These are phyloP conservation scores for Turnera subulata DNA, from an alignment of 345 rosid species.

Conservation along the genomic window DNA sequence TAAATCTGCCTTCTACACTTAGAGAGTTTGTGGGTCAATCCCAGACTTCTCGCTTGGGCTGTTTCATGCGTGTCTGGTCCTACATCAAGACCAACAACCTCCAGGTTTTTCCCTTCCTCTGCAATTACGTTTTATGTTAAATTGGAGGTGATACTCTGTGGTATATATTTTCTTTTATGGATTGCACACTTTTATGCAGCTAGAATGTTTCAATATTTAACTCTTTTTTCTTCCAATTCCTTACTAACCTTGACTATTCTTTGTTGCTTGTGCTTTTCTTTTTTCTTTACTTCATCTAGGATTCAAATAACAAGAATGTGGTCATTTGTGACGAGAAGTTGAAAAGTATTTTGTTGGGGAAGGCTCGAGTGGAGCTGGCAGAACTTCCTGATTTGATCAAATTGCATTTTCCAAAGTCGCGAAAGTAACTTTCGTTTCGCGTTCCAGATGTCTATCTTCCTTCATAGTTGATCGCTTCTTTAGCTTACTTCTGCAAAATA, in stretches of 20 bases:
- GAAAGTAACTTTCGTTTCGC: slow-evolving; percentile 38
- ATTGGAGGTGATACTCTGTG: too few relatives aligned
- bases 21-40: slow-evolving; percentile 90
- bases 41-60: slow-evolving; percentile 80
- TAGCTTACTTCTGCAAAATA: neutral
- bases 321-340: slow-evolving; percentile 78
- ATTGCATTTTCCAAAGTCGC: slow-evolving; percentile 68
- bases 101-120: slow-evolving; percentile 40
- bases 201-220: neutral
- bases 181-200: neutral
- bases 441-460: slow-evolving; percentile 1
- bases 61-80: slow-evolving; percentile 87
- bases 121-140: neutral
- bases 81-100: slow-evolving; percentile 85
- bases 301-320: slow-evolving; percentile 72
- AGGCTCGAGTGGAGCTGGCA: slow-evolving; percentile 64
- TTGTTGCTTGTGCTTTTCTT: neutral
- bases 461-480: slow-evolving; percentile 1
- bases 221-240: neutral
- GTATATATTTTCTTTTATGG: too few relatives aligned
- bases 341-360: slow-evolving; percentile 66
- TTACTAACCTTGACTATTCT: neutral
- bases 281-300: slow-evolving; percentile 35
- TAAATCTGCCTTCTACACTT: slow-evolving; percentile 76
- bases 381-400: slow-evolving; percentile 85